phyloP scores from a whole-genome alignment of 1,284 basidiomycete genomes.

The Irpex rosettiformis region DNA sequence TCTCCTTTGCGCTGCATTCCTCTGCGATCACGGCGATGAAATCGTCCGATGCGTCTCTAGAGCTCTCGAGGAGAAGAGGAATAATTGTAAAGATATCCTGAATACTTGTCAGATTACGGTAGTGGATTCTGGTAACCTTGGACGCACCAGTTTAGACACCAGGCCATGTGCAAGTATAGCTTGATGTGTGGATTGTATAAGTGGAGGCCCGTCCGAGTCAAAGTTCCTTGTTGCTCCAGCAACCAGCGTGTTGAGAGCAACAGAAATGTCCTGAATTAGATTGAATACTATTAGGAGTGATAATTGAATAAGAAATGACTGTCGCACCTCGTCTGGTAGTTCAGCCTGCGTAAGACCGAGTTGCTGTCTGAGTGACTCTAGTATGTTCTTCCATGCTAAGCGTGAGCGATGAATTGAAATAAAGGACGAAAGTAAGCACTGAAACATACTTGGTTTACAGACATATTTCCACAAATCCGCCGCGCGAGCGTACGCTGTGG shows the following conservation, averaged over 20 bases:
- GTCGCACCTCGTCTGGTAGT: constrained; percentile 4
- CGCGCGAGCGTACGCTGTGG: no score
- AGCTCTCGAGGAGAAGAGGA: constrained; percentile 39
- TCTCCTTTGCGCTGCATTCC: constrained; percentile 53
- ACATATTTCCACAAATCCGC: no score
- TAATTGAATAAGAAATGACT: no score
- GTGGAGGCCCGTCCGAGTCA: constrained; percentile 18
- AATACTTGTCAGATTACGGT: background rate
- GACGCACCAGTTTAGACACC: constrained; percentile 23
- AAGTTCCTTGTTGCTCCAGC: background rate
- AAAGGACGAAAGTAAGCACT: no score
- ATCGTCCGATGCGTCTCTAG: constrained; percentile 35
- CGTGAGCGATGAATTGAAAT: no score
- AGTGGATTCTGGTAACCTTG: background rate
- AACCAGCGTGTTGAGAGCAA: background rate
- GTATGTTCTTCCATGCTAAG: background rate
- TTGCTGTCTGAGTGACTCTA: background rate
- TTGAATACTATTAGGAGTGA: no score
- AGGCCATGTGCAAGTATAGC: constrained; percentile 18
- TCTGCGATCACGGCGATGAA: constrained; percentile 43
- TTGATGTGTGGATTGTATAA: constrained; percentile 17
- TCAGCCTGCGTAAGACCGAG: constrained; percentile 1
- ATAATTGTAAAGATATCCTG: constrained; percentile 53
- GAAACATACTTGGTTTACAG: background rate
- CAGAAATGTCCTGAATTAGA: background rate